phyloP scores from a whole-genome alignment of 2,329 filamentous ascomycete species.

The Aspergillus pseudoviridinutans region DNA sequence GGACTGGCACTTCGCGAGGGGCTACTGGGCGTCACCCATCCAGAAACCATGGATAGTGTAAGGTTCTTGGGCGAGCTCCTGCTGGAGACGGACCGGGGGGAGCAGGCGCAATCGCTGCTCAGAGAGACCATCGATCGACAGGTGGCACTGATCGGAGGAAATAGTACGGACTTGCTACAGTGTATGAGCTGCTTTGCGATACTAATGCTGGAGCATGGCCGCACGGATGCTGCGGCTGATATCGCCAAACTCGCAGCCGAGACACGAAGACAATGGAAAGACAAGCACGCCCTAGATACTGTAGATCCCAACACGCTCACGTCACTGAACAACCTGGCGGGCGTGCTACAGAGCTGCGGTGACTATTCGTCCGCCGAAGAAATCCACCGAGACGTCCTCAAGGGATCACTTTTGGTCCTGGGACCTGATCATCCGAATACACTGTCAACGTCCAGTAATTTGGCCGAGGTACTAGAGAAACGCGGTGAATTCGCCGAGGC shows the following conservation, averaged over 20 bases:
- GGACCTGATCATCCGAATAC: background rate
- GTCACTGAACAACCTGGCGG: background rate
- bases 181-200: background rate
- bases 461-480: background rate
- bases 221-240: background rate
- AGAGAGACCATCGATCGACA: background rate
- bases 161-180: background rate
- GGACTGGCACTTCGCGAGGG: background rate
- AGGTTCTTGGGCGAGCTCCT: background rate
- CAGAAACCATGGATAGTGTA: background rate
- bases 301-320: background rate
- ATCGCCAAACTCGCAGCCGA: background rate
- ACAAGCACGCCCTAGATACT: background rate
- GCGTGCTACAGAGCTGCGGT: background rate
- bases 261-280: background rate
- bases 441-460: background rate
- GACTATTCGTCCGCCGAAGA: background rate
- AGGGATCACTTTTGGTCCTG: background rate
- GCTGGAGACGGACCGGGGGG: too few species aligned
- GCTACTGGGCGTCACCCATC: background rate
- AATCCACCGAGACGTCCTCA: background rate
- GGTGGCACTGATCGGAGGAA: background rate
- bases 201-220: background rate
- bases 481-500: background rate
- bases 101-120: background rate